Conservation (phyloP, 768 basidiomycete genomes). For the Tricholoma furcatifolium region DNA sequence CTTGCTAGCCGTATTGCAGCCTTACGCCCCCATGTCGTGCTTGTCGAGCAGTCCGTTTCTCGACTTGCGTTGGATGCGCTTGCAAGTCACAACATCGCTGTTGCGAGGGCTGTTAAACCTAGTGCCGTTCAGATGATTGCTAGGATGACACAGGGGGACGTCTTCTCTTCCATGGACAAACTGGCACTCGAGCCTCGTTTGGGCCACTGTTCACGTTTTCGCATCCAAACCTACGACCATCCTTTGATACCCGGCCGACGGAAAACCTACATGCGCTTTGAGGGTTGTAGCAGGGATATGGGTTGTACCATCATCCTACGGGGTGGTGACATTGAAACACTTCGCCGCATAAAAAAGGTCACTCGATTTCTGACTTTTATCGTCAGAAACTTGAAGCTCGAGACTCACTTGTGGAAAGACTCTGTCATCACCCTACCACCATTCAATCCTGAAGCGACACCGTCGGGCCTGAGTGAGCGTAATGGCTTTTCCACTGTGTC, state of each 20-base stretch:
- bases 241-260: slow-evolving; percentile 88
- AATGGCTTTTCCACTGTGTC: slow-evolving; percentile 16
- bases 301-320: slow-evolving; percentile 93
- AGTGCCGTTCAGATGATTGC: slow-evolving; percentile 86
- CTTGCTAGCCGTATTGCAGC: slow-evolving; percentile 89
- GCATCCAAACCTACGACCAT: slow-evolving; percentile 94
- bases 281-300: slow-evolving; percentile 90
- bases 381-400: slow-evolving; percentile 90
- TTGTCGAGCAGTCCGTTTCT: slow-evolving; percentile 91
- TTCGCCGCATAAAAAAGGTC: slow-evolving; percentile 88
- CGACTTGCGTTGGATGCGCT: slow-evolving; percentile 87
- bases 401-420: slow-evolving; percentile 93
- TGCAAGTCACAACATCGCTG: slow-evolving; percentile 81
- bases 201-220: slow-evolving; percentile 83
- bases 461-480: slow-evolving; percentile 34
- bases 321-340: slow-evolving; percentile 78
- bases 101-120: slow-evolving; percentile 86
- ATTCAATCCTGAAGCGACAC: slow-evolving; percentile 65
- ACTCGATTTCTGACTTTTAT: slow-evolving; percentile 91
- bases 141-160: slow-evolving; percentile 93
- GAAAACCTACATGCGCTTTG: slow-evolving; percentile 98
- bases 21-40: slow-evolving; percentile 85
- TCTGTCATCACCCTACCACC: slow-evolving; percentile 74
- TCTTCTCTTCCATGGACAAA: slow-evolving; percentile 95
- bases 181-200: slow-evolving; percentile 85